A percentile compares a stretch with the other conserved stretches of the same genome.
phyloP scores from a whole-genome alignment of 441 rosid species.

The Cnidoscolus chayamansa region DNA sequence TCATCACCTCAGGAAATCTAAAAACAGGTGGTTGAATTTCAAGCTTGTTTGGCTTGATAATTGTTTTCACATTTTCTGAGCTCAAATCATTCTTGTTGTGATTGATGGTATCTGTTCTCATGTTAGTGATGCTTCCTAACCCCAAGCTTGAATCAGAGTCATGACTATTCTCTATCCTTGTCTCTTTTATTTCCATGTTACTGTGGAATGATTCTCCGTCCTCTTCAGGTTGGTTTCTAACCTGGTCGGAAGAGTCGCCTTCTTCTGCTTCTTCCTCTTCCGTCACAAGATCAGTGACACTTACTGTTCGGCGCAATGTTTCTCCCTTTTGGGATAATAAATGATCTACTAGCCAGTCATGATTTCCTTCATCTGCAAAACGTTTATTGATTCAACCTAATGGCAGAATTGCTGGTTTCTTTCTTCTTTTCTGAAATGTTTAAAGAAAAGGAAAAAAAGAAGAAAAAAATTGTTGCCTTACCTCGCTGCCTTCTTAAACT shows the following conservation, averaged over 20 bases:
- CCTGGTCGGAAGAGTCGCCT: constrained; percentile 21
- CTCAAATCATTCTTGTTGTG: constrained; percentile 34
- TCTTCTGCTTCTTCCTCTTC: constrained; percentile 29
- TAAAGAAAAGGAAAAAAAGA: not conserved
- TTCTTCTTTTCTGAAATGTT: not conserved
- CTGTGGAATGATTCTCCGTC: constrained; percentile 20
- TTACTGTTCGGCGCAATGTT: constrained; percentile 17
- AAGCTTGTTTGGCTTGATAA: constrained; percentile 21
- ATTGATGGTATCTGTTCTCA: constrained; percentile 32
- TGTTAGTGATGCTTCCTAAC: constrained; percentile 29
- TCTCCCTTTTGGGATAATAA: constrained; percentile 25
- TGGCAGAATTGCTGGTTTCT: not conserved
- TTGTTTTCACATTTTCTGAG: constrained; percentile 31
- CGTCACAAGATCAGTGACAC: constrained; percentile 32
- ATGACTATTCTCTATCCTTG: constrained; percentile 14
- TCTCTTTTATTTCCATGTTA: constrained; percentile 11
- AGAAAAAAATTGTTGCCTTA: constrained; percentile 8
- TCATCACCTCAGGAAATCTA: constrained; percentile 29
- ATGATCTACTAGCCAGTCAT: constrained; percentile 29
- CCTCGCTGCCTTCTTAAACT: constrained; percentile 33
- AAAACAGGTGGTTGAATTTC: constrained; percentile 26
- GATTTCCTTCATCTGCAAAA: constrained; percentile 40
- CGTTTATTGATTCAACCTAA: not conserved
- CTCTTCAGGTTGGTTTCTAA: constrained; percentile 17
- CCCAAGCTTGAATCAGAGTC: constrained; percentile 28